These are phyloP conservation scores for Geotrichum reessii DNA, from an alignment of 1,139 yeast species.

Conservation along the genomic window DNA sequence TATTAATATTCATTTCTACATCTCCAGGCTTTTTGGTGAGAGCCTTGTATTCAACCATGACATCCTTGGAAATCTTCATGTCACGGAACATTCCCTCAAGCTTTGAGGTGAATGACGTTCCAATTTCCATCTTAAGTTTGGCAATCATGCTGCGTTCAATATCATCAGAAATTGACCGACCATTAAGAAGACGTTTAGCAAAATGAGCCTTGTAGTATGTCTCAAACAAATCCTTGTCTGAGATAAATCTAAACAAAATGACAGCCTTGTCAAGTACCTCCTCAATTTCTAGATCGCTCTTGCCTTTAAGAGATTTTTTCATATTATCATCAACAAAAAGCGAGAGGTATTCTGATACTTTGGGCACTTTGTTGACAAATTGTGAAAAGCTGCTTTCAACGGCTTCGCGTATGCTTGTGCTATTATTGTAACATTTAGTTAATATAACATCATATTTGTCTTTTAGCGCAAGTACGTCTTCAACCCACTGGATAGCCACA, in stretches of 20 bases:
- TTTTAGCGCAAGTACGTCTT: constrained; percentile 50
- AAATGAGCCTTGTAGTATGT: constrained; percentile 80
- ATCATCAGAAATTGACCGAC: constrained; percentile 48
- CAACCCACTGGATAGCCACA: constrained; percentile 68
- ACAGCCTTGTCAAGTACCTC: constrained; percentile 52
- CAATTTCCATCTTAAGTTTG: constrained; percentile 70
- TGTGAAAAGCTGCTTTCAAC: constrained; percentile 53
- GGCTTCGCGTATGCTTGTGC: constrained; percentile 48
- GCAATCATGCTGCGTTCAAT: constrained; percentile 67
- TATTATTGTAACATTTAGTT: constrained; percentile 45
- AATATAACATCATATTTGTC: constrained; percentile 47
- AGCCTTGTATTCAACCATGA: constrained; percentile 44
- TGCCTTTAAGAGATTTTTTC: constrained; percentile 53
- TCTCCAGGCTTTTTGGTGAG: constrained; percentile 21
- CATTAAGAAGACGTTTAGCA: constrained; percentile 71
- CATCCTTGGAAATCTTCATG: constrained; percentile 59
- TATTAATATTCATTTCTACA: constrained; percentile 45
- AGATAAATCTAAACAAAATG: constrained; percentile 58
- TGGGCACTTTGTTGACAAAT: constrained; percentile 52
- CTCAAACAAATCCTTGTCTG: constrained; percentile 86
- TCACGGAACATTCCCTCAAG: constrained; percentile 87
- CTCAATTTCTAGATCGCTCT: constrained; percentile 50
- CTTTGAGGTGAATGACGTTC: constrained; percentile 71
- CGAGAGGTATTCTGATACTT: constrained; percentile 69
- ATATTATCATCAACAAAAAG: constrained; percentile 67